Evolutionary conservation across 495 filamentous ascomycete genomes (phyloP), one percentile per base, ranked within the genome.

Genomic region (Eremomyces bilateralis): DNA sequence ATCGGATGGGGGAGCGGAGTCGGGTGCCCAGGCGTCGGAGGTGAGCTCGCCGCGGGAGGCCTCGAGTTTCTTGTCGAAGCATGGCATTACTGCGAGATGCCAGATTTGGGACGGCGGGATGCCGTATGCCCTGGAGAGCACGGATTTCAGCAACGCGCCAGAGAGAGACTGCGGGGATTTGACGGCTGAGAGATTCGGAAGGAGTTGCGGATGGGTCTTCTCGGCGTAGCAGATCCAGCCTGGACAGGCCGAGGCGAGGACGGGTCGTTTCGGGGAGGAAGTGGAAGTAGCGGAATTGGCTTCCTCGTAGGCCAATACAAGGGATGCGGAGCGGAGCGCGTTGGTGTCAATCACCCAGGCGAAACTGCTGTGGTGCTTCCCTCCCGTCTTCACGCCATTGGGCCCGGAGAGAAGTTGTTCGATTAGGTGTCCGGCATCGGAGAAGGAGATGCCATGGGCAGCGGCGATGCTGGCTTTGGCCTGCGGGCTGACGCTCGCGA

Each of bases 211-310:
- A 49, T 97, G 85, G 20, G 81, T 92, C 56, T 95, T 94, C 46
- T 97, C 88, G 31, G 85, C 83, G 51, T 97, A 95, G 56, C 88
- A 97, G 21, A 97, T 85, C 81, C 91, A 97, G 20, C 88, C 88
- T 0, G 88, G 88, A 50, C 88, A 97, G 8, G 81, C 80, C 6
- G 82, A 85, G 6, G 85, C 78, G 11, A 97, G 58, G 35, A 94
- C 75, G 0, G 84, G 90, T 27, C 65, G 68, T 31, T 69, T 66
- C 1, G 71, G 65, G 8, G 10, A 8, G 25, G 51, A 47, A 19
- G 52, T 42, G 21, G 45, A 30, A 10, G 30, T 36, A 27, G 44
- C 22, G 15, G 48, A 42, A 29, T 49, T 50, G 53, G 66, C 33
- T 63, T 94, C 83, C 21, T 91, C 75, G n/a, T 79, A 73, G 21